Evolutionary conservation across 2,329 filamentous ascomycete species (phyloP), one percentile per base, ranked within the genome.

Genomic region (Didymellaceae sp.): DNA sequence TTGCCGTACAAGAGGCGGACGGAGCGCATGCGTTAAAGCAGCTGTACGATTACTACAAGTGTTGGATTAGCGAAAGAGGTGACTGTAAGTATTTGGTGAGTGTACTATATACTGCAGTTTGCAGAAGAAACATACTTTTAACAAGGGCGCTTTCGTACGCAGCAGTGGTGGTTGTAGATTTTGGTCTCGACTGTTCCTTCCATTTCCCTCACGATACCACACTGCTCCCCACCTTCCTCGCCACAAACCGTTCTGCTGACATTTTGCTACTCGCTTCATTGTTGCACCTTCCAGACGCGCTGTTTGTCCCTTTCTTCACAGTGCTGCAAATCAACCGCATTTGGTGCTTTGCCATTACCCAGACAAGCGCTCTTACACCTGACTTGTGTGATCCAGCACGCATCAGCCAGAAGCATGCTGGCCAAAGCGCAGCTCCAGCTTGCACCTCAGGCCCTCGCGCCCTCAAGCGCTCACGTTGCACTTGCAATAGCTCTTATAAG

Each of bases 1-100:
- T 68, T 86, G 65, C 84, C 84, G 8, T 86, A 86, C 67, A 84
- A 85, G 78, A 81, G 82, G 70, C 79, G 83, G 70, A 75, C 74
- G 14, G 73, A 74, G 57, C 70, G 77, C 50, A 80, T 76, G 66
- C 72, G 78, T 58, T 80, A 35, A 61, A 57, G 57, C 8, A 21
- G 7, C 17, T 26, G 41, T 20, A 41, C 33, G 35, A 18, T 42
- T 11, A 43, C 18, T 30, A 21, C 33, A 34, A 13, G 26, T 30
- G 37, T 39, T 43, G 32, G 33, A 42, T 45, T 39, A 37, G 45
- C 45, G 41, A 39, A 21, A 33, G 40, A 38, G 40, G 26, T n/a
- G 21, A 18, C 49, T 58, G 59, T 54, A 60, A 57, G 49, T 55
- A 34, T 52, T 33, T 45, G 45, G 49, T 54, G 44, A 45, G 47